Evolutionary conservation across 1,284 basidiomycete genomes (phyloP).

Genomic region (Leucoagaricus sp.): DNA sequence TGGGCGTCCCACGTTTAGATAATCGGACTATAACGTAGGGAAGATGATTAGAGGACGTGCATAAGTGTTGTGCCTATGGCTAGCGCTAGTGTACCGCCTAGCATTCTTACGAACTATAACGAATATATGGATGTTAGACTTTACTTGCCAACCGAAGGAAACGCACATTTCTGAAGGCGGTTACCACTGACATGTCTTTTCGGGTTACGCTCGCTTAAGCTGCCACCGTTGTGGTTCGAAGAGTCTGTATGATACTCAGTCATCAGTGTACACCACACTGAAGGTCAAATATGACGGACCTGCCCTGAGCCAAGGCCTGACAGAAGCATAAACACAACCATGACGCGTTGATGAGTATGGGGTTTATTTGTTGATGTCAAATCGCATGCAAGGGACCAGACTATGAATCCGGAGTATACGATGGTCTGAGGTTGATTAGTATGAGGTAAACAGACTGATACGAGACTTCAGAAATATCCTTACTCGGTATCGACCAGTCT

Average conservation of each 20-base stretch:
- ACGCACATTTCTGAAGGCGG: conserved; percentile 63
- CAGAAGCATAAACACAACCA: conserved; percentile 72
- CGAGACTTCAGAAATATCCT: conserved; percentile 14
- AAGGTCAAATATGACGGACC: conserved; percentile 31
- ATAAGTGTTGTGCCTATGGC: conserved; percentile 62
- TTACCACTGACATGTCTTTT: conserved; percentile 72
- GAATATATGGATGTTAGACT: not conserved
- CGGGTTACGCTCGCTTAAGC: conserved; percentile 70
- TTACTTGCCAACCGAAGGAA: not conserved
- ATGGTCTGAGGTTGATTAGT: conserved; percentile 48
- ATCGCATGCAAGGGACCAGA: conserved; percentile 73
- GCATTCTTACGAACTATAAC: conserved; percentile 59
- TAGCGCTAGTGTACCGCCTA: conserved; percentile 65
- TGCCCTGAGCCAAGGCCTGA: conserved; percentile 71
- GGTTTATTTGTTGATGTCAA: conserved; percentile 62
- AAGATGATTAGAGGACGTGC: conserved; percentile 29
- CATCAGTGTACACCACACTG: not conserved
- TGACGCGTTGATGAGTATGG: conserved; percentile 46
- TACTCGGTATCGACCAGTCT: conserved; percentile 67
- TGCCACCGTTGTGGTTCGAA: conserved; percentile 67
- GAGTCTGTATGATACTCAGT: conserved; percentile 38
- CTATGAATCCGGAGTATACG: conserved; percentile 65
- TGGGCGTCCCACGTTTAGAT: not conserved
- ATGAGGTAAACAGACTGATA: too few species aligned
- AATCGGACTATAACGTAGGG: conserved; percentile 1